Evolutionary conservation across 2,329 filamentous ascomycete species (phyloP), one percentile per base, ranked within the genome.

Genomic region (Alternaria ventricosa): DNA sequence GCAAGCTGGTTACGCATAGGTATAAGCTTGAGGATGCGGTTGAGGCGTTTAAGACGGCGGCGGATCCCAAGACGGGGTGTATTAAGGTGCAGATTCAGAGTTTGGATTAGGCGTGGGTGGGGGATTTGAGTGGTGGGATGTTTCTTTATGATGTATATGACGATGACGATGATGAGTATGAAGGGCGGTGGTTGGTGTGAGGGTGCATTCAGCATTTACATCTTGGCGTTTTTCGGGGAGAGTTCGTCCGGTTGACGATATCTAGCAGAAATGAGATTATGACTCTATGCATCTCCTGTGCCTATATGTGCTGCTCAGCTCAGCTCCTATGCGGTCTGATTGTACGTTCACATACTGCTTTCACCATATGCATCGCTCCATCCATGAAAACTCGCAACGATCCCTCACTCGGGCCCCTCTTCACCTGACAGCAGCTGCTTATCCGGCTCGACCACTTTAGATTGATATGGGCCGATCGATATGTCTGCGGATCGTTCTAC

Each of bases 41-140:
- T 27, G 88, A 95, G 82, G 95, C 95, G 8, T 98, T 98, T 80
- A 89, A 94, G 83, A 96, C 92, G 44, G 93, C 94, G 20, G 89
- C 92, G 9, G 89, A 97, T 81, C 90, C 93, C 43, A 94, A 91
- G 85, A 97, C 92, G 55, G 94, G 95, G 7, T 93, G 94, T n/a
- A 97, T 98, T 82, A 98, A 98, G 86, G 94, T 97, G 64, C 92
- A 94, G 87, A 97, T 97, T 76, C 93, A 94, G 85, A 93, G 88
- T 74, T 78, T 83, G 60, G 74, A 77, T 61, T 72, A 74, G 63
- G 33, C 12, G 44, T 27, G 41, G 18, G 3, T 10, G 1, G 36
- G 36, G 22, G 15, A 27, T 23, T 46, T 57, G 55, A n/a, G 2
- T 18, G 49, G 30, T 10, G 23, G 5, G 15, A 5, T 13, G 36